Conservation (phyloP, 345 rosid species). For the Lepidium didymum region DNA sequence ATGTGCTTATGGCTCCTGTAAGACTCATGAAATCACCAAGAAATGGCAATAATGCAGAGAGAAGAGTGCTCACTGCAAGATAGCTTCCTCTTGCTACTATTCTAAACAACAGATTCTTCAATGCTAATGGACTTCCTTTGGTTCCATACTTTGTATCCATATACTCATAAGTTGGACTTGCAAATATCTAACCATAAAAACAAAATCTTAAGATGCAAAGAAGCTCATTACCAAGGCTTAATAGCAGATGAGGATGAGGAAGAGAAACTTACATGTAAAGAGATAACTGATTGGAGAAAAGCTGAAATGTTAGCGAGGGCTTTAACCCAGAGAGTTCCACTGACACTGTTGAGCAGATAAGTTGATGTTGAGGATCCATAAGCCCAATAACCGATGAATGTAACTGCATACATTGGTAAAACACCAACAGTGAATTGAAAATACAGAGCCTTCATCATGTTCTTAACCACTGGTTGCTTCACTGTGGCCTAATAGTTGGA, state of each 20-base stretch:
- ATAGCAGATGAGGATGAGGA: background rate
- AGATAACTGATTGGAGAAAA: slow-evolving; percentile 80
- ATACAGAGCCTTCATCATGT: slow-evolving; percentile 86
- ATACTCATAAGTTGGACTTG: slow-evolving; percentile 84
- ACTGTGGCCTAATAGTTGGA: slow-evolving; percentile 59
- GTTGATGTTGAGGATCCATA: slow-evolving; percentile 67
- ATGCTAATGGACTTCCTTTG: slow-evolving; percentile 51
- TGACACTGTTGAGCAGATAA: slow-evolving; percentile 63
- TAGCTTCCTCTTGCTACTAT: slow-evolving; percentile 72
- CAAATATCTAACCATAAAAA: slow-evolving; percentile 55
- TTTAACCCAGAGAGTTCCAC: slow-evolving; percentile 80
- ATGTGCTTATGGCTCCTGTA: slow-evolving; percentile 78
- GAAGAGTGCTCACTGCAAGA: slow-evolving; percentile 57
- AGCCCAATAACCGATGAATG: slow-evolving; percentile 91
- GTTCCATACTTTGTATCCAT: slow-evolving; percentile 75
- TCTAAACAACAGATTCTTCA: slow-evolving; percentile 58
- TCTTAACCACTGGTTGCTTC: slow-evolving; percentile 64
- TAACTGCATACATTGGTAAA: slow-evolving; percentile 63
- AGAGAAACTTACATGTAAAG: slow-evolving; percentile 58
- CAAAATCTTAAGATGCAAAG: background rate
- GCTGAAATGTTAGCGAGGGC: slow-evolving; percentile 63
- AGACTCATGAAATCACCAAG: slow-evolving; percentile 90
- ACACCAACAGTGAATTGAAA: slow-evolving; percentile 74
- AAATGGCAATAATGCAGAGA: slow-evolving; percentile 84
- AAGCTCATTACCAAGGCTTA: background rate